Conservation (phyloP, 1,284 basidiomycete species). For the Pyrrhoderma noxium region DNA sequence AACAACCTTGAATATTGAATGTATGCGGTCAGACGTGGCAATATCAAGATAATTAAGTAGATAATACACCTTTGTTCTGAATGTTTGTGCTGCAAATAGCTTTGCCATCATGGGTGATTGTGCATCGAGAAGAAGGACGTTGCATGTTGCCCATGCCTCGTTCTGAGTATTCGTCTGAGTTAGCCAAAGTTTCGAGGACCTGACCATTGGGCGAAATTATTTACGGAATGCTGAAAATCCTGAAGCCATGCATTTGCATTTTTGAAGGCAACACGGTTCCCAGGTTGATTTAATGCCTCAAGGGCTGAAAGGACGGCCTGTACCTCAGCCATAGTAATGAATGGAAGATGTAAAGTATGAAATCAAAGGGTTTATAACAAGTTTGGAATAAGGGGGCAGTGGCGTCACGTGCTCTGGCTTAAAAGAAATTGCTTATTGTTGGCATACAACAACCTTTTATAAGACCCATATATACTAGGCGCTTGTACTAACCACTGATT, state of each 20-base stretch:
- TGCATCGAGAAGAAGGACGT: slow-evolving; percentile 77
- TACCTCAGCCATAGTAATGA: slow-evolving; percentile 49
- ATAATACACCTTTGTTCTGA: slow-evolving; percentile 80
- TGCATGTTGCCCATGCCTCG: slow-evolving; percentile 95
- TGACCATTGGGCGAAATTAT: slow-evolving; percentile 59
- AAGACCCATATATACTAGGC: too few species aligned
- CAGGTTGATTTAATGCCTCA: slow-evolving; percentile 67
- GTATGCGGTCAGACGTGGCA: slow-evolving; percentile 16
- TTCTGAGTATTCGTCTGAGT: slow-evolving; percentile 43
- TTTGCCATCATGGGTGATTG: slow-evolving; percentile 79
- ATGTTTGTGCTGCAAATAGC: slow-evolving; percentile 95
- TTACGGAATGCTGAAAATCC: slow-evolving; percentile 95
- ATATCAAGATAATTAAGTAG: not conserved
- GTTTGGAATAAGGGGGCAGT: too few species aligned
- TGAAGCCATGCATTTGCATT: slow-evolving; percentile 88
- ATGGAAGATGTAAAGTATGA: not conserved
- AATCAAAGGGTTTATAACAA: not conserved
- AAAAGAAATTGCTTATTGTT: too few species aligned
- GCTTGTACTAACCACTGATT: too few species aligned
- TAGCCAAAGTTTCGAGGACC: slow-evolving; percentile 14
- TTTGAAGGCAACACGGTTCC: slow-evolving; percentile 78
- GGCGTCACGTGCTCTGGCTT: too few species aligned
- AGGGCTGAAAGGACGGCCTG: slow-evolving; percentile 66
- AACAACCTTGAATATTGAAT: slow-evolving; percentile 58
- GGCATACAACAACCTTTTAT: too few species aligned